Evolutionary conservation across 2,329 filamentous ascomycete genomes (phyloP), one percentile per base, ranked within the genome.

Genomic region (Aspergillus candidus): DNA sequence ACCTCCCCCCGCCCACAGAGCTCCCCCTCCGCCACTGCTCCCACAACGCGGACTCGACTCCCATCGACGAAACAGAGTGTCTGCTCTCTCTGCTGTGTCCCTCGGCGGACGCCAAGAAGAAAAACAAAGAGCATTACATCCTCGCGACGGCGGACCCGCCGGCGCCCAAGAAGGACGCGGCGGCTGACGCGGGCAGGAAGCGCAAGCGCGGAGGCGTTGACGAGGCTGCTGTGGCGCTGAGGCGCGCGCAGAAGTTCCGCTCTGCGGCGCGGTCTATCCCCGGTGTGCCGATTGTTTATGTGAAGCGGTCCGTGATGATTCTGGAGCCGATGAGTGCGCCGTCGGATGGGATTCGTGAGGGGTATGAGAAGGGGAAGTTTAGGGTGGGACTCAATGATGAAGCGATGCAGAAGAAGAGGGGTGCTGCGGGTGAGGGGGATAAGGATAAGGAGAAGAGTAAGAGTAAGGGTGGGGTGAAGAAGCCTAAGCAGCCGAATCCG

Each of bases 231-330:
- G 58, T 58, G 46, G 62, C 59, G 41, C 52, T 61, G 42, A 52
- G 60, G 53, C 52, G 63, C 17, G 55, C 65, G 3, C 49, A 50
- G 32, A 47, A 61, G 27, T 57, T 75, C 18, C 58, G 72, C 11
- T 54, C 61, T 8, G 58, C 56, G 10, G 70, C 70, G 36, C 61
- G 72, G 34, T 53, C 64, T 13, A 68, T 74, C 10, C 70, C 70
- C 11, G 72, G 72, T 39, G 71, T 74, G 29, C 72, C 72, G 12
- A 69, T 74, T 22, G 67, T 75, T 35, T 75, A 73, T 54, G 72
- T 75, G 29, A 74, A 74, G 58, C 62, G 72, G 37, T 73, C 71
- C 12, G 71, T 74, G 6, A 74, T 74, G 72, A 65, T 74, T 11
- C 53, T 74, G 43, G 72, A 74, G 54, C 72, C 72, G 11, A 61